Evolutionary conservation across 345 rosid genomes (phyloP).

Genomic region (Camelina laxa): DNA sequence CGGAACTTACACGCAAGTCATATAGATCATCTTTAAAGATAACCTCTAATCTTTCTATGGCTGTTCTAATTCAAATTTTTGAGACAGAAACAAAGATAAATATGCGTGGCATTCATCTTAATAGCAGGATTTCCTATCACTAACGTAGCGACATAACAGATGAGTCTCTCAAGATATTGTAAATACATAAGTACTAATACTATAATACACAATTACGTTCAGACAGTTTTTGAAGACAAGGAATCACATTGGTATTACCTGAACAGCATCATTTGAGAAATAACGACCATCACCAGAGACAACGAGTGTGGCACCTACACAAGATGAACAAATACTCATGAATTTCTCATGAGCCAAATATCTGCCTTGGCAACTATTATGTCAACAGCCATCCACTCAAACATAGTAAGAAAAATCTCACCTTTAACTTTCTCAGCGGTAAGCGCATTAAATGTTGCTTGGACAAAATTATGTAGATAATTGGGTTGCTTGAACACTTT

Average conservation of each 20-base stretch:
- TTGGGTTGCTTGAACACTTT: slow-evolving; percentile 86
- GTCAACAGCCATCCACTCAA: not conserved
- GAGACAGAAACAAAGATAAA: not conserved
- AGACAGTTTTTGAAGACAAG: slow-evolving; percentile 13
- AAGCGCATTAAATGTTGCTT: slow-evolving; percentile 88
- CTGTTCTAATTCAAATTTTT: not conserved
- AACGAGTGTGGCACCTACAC: slow-evolving; percentile 90
- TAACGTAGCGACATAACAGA: not conserved
- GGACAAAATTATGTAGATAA: slow-evolving; percentile 88
- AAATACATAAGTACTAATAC: not conserved
- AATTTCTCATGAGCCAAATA: not conserved
- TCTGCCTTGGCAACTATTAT: not conserved
- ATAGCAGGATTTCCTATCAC: not conserved
- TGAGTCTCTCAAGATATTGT: not conserved
- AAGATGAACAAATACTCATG: slow-evolving; percentile 28
- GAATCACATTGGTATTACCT: slow-evolving; percentile 53
- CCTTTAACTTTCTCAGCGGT: slow-evolving; percentile 80
- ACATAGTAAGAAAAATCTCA: slow-evolving; percentile 26
- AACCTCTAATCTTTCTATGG: not conserved
- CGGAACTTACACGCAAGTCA: not conserved
- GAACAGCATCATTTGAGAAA: slow-evolving; percentile 91
- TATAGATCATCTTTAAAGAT: slow-evolving; percentile 15
- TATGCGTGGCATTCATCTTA: not conserved
- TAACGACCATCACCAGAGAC: slow-evolving; percentile 99
- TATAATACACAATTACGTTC: not conserved